Base-by-base conservation (phyloP, 768 basidiomycete species). In the Termitomyces sp. region DNA sequence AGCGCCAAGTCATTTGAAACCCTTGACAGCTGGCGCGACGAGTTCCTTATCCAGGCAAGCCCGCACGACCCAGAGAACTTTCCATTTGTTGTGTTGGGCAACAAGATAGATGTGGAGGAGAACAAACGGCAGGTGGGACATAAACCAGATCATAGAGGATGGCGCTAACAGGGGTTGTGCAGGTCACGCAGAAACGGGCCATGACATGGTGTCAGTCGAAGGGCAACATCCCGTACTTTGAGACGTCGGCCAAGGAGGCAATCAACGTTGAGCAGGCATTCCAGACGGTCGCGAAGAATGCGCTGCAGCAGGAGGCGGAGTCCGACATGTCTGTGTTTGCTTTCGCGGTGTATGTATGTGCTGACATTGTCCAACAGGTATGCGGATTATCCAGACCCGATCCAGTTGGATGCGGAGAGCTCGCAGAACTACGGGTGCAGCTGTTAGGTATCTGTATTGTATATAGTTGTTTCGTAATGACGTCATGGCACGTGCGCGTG, bases 141-240 rank as follows among this genome's bases (percentile, higher is more conserved):
- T 54, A n/a, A 2, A 31, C 43, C 58, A 2, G 42, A 8, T 59
- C 2, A 59, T 45, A 58, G 10, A 50, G 29, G 47, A 48, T 17
- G 51, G 40, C 47, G 34, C 62, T 68, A 32, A 67, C 56, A 32
- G 56, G 46, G 37, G 12, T 25, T 25, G 25, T 52, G 17, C 67
- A 96, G 95, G 96, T 99, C 32, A 94, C 94, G 9, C 96, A 99
- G 88, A 99, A 99, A 74, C 91, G 96, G 47, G 96, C 97, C 17
- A 98, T 98, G 95, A 94, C 96, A 4, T 99, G 97, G 97, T 99
- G 97, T 74, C 96, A 98, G 70, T 90, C 96, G 61, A 98, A 98
- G 79, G 96, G 96, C 72, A 98, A 98, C 76, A 98, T 99, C 65
- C 97, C 97, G 34, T 99, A 98, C 78, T 99, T 98, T 73, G 97